Evolutionary conservation across 106 monocot genomes (phyloP).

Genomic region (Gastrodia elata): DNA sequence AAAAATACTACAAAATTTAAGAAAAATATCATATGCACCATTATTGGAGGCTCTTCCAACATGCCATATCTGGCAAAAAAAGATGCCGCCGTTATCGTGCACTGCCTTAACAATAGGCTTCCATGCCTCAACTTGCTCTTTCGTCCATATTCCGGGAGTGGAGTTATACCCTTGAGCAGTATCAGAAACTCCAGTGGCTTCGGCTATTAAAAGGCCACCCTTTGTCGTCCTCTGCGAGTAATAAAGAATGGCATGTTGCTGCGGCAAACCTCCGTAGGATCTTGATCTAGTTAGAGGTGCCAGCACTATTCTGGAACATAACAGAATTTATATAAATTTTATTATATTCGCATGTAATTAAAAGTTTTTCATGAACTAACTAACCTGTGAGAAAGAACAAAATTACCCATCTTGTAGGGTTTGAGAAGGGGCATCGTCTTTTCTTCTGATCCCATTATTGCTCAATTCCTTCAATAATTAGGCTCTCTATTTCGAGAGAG

Average conservation of each 20-base stretch:
- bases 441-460: no score
- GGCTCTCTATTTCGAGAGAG: no score
- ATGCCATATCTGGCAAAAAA: slow-evolving; percentile 24
- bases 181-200: slow-evolving; percentile 43
- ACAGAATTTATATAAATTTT: no score
- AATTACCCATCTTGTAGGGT: slow-evolving; percentile 7
- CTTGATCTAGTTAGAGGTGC: slow-evolving; percentile 35
- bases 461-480: no score
- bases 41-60: slow-evolving; percentile 16
- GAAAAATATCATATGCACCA: slow-evolving; percentile 2
- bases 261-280: slow-evolving; percentile 45
- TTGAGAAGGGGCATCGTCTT: background rate
- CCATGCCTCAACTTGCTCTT: slow-evolving; percentile 16
- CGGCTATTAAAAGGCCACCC: slow-evolving; percentile 45
- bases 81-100: slow-evolving; percentile 11
- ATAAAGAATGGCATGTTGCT: slow-evolving; percentile 38
- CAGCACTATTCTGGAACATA: slow-evolving; percentile 7
- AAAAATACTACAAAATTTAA: background rate
- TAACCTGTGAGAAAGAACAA: slow-evolving; percentile 7
- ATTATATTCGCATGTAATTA: no score
- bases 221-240: slow-evolving; percentile 52
- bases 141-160: slow-evolving; percentile 12
- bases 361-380: no score
- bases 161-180: slow-evolving; percentile 37
- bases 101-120: slow-evolving; percentile 26